phyloP scores from a whole-genome alignment of 257 asterid species.

The Nicotiana tomentosiformis region DNA sequence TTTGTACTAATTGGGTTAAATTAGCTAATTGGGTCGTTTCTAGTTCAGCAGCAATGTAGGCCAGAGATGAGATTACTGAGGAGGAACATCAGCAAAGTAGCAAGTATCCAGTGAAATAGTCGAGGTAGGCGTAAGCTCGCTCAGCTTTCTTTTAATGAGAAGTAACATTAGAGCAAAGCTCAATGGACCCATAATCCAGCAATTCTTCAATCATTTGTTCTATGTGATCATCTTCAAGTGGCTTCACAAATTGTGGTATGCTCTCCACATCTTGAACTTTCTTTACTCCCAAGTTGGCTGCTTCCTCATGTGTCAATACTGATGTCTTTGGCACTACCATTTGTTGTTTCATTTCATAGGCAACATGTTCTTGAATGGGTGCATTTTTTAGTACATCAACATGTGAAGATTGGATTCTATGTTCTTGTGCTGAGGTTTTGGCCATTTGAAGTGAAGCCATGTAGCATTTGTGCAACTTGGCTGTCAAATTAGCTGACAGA shows the following conservation, averaged over 20 bases:
- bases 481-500: constrained; percentile 66
- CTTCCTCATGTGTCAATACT: not conserved
- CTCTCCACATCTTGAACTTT: constrained; percentile 7
- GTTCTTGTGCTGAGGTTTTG: constrained; percentile 13
- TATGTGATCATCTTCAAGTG: constrained; percentile 69
- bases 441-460: constrained; percentile 50
- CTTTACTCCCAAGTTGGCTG: not conserved
- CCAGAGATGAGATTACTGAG: not conserved
- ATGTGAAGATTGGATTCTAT: not conserved
- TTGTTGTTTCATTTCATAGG: not conserved
- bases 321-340: not conserved
- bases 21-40: not conserved
- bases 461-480: constrained; percentile 82
- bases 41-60: not conserved
- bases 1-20: not conserved
- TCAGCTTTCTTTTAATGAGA: not conserved
- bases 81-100: not conserved
- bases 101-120: not conserved
- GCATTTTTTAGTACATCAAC: not conserved
- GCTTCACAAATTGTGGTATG: constrained; percentile 17
- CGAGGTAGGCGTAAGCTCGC: not conserved
- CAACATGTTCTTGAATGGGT: not conserved
- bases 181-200: constrained; percentile 67
- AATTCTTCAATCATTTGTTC: constrained; percentile 88
- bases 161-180: constrained; percentile 41